Base-by-base conservation (phyloP, 2,329 filamentous ascomycete species). In the Teratosphaeria viscida region DNA sequence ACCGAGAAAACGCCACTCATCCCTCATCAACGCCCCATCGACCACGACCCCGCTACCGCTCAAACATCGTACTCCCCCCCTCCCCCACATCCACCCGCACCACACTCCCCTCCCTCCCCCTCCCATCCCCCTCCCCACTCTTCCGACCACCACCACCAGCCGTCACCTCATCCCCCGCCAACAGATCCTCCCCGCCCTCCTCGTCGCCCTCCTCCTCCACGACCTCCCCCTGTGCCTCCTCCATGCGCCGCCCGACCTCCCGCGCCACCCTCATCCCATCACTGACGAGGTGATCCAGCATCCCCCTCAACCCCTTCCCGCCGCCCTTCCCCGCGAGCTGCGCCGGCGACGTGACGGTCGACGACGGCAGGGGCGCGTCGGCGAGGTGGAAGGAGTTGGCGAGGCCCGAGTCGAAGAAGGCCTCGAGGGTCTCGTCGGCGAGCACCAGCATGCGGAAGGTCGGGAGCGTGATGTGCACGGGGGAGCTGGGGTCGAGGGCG, bases 381-480 rank as follows among this genome's bases (percentile, higher is more conserved):
- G 89, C 86, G 54, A 96, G 85, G 68, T 89, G 90, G 82, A 99
- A 95, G 1, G 91, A 96, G 57, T 89, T 85, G 0, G 92, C 90
- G 76, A 97, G 96, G 49, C 91, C 95, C 0, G 90, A 89, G 76
- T 99, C 94, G 72, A 99, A 99, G 76, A 99, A 99, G 66, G 95
- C 89, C 70, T 99, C 92, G 5, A 99, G 83, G 0, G 95, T 82
- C 73, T 99, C 94, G 70, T 99, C 94, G 52, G 94, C 94, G 7
- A 99, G 84, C 10, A 99, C 89, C 3, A 99, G 91, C 94, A 99
- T 99, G 65, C 94, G 88, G 81, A 99, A 99, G 0, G 94, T 99
- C 0, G 94, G 94, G 1, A 99, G 82, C 0, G 94, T 97, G 70
- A 99, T 96, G 72, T 96, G 89, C 0, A 99, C 82, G 6, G 94